A percentile compares a stretch with the other conserved stretches of the same genome.
Evolutionary conservation across 208 protist genomes (phyloP).

Genomic region (Sergeia podlipaevii): DNA sequence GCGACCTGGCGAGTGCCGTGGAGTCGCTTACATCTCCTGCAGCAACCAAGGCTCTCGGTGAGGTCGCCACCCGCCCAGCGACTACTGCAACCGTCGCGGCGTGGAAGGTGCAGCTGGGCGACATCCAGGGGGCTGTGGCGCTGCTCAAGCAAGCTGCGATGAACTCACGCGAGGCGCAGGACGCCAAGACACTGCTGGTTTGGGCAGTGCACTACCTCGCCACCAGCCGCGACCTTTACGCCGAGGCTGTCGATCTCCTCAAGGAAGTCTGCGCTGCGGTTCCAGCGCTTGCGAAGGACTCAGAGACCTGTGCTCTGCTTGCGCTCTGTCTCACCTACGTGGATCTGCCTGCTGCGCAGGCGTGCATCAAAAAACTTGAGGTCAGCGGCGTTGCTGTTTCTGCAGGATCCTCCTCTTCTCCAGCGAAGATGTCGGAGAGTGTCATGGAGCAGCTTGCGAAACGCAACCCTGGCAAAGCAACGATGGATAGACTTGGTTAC

Average conservation of each 20-base stretch:
- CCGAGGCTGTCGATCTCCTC: constrained; percentile 41
- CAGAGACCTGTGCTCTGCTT: constrained; percentile 44
- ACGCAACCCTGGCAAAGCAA: constrained; percentile 32
- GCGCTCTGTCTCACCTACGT: constrained; percentile 53
- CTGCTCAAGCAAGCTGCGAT: neutral
- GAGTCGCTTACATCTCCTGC: constrained; percentile 28
- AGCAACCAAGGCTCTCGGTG: constrained; percentile 20
- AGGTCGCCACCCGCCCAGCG: constrained; percentile 29
- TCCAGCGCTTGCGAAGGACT: constrained; percentile 25
- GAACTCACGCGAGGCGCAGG: constrained; percentile 1
- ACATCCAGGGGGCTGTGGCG: constrained; percentile 13
- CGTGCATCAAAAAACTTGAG: constrained; percentile 17
- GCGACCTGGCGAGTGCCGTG: constrained; percentile 53
- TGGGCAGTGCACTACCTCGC: constrained; percentile 67
- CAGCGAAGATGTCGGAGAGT: constrained; percentile 18
- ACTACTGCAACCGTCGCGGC: constrained; percentile 46
- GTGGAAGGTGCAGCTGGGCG: constrained; percentile 56
- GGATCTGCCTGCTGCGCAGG: constrained; percentile 34
- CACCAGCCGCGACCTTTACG: constrained; percentile 21
- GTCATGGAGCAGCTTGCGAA: constrained; percentile 29
- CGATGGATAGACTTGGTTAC: constrained; percentile 63
- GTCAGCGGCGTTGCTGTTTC: neutral
- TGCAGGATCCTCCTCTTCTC: neutral
- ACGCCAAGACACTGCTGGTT: constrained; percentile 42
- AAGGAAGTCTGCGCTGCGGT: constrained; percentile 22